Evolutionary conservation across 2,329 filamentous ascomycete genomes (phyloP), one percentile per base, ranked within the genome.

Genomic region (Pseudocercospora fuligena): DNA sequence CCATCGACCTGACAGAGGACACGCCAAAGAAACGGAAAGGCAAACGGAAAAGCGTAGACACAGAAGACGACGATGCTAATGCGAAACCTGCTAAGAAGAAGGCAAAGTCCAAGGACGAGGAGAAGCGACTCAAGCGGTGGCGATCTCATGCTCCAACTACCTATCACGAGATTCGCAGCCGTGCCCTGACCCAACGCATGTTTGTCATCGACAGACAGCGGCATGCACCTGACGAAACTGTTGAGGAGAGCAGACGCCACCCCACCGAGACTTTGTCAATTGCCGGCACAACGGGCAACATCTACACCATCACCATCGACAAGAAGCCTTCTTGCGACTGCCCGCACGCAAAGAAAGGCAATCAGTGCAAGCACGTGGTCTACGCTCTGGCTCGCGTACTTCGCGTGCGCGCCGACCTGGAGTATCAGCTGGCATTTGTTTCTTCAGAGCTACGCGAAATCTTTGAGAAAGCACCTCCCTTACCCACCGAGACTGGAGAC

Each of bases 281-380:
- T 57, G 86, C 87, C 25, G 88, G 88, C 14, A 83, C 84, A 5
- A 89, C 87, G 0, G 88, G 88, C 12, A 90, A 90, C 69, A 77
- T 90, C 19, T 90, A 90, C 76, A 84, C 80, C 0, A 83, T 88
- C 40, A 81, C 74, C 9, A 85, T 90, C 62, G 76, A 78, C 66
- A 83, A 83, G 61, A 71, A 81, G 5, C 87, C 87, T 0, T 78
- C 71, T 1, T 77, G 75, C 62, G 69, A 72, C 16, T 77, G 75
- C 43, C 75, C 75, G 2, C 68, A 76, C 49, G 75, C 74, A 1
- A 60, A 36, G 14, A 75, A 74, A 46, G 69, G 73, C 12, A 85
- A 87, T 8, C 86, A 88, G 73, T 90, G 88, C 82, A 90, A 90
- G 73, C 89, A 91, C 70, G 80, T 89, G 19, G 70, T 90, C 31